These are phyloP conservation scores for Gentiana macrophylla DNA, from an alignment of 257 asterid species.

Conservation along the genomic window DNA sequence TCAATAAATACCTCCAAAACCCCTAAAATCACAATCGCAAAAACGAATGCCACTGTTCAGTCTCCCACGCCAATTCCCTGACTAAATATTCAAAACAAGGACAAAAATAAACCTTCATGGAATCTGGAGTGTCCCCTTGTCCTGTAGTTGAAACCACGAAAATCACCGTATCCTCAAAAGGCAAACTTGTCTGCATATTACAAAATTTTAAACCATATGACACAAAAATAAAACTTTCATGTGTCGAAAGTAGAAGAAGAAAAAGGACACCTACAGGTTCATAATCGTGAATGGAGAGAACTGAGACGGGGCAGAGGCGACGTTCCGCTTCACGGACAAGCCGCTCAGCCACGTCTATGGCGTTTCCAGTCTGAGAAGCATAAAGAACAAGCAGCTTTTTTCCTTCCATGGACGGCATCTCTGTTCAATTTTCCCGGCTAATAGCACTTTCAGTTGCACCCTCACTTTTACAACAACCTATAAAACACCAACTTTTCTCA, in stretches of 20 bases:
- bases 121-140: slow-evolving; percentile 89
- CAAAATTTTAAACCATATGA: neutral
- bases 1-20: slow-evolving; percentile 90
- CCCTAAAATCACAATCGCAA: slow-evolving; percentile 35
- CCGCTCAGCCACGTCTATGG: slow-evolving; percentile 79
- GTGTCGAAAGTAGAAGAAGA: neutral
- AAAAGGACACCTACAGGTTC: slow-evolving; percentile 37
- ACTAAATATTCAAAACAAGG: neutral
- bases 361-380: slow-evolving; percentile 92
- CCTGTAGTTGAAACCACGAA: slow-evolving; percentile 97
- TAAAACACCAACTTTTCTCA: no score
- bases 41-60: neutral
- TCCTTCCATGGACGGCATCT: slow-evolving; percentile 15
- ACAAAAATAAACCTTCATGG: slow-evolving; percentile 61
- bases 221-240: neutral
- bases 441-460: no score
- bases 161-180: slow-evolving; percentile 39
- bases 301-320: slow-evolving; percentile 59
- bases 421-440: neutral
- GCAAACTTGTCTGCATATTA: slow-evolving; percentile 39
- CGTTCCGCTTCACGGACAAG: slow-evolving; percentile 88
- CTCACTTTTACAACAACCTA: no score
- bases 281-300: slow-evolving; percentile 60
- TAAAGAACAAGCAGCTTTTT: slow-evolving; percentile 47
- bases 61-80: neutral